Conservation (phyloP, 2,329 filamentous ascomycete genomes). For the Aspergillus terreus region DNA sequence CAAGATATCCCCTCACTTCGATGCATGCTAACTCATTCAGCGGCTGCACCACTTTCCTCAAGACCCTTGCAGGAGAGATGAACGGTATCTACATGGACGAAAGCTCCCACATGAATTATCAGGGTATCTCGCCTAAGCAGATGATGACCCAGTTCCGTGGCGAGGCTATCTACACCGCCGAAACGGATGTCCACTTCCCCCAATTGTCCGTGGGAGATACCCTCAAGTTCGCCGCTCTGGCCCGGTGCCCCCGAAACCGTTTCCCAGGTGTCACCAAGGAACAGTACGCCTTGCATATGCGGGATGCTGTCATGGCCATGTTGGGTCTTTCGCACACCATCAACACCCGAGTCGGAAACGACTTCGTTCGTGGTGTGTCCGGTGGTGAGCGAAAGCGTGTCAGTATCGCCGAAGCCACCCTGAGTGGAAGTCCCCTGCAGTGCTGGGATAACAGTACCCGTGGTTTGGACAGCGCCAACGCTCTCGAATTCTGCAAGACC, state of each 20-base stretch:
- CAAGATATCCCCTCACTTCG: background rate
- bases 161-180: slow-evolving; percentile 82
- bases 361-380: slow-evolving; percentile 58
- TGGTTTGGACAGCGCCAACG: slow-evolving; percentile 53
- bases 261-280: slow-evolving; percentile 38
- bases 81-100: slow-evolving; percentile 74
- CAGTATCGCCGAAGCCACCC: slow-evolving; percentile 53
- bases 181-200: slow-evolving; percentile 80
- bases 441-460: slow-evolving; percentile 48
- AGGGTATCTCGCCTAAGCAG: slow-evolving; percentile 49
- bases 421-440: slow-evolving; percentile 46
- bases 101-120: slow-evolving; percentile 74
- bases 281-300: slow-evolving; percentile 39
- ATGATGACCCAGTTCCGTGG: slow-evolving; percentile 65
- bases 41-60: slow-evolving; percentile 78
- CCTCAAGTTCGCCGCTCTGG: slow-evolving; percentile 73
- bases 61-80: slow-evolving; percentile 78
- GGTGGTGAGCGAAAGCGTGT: slow-evolving; percentile 62
- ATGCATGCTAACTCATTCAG: slow-evolving; percentile 16
- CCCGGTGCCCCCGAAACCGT: slow-evolving; percentile 48
- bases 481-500: slow-evolving; percentile 54
- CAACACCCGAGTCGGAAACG: slow-evolving; percentile 47
- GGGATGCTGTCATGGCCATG: slow-evolving; percentile 44
- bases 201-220: slow-evolving; percentile 75
- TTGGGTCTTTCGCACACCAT: slow-evolving; percentile 49